phyloP scores from a whole-genome alignment of 2,329 filamentous ascomycete species.

The Neofusicoccum sp. region DNA sequence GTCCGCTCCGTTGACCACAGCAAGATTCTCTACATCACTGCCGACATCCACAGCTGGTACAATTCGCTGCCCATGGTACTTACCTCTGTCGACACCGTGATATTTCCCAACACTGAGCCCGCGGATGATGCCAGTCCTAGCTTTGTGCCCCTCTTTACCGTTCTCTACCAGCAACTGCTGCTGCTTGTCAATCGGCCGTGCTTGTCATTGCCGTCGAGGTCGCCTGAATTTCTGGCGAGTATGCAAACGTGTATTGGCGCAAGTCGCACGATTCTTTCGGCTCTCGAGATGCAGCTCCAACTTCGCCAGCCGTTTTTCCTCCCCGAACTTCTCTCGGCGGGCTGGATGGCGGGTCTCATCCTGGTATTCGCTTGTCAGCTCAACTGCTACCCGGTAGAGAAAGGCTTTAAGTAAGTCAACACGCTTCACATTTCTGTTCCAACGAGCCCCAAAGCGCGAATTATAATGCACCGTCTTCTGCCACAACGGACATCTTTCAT shows the following conservation, averaged over 20 bases:
- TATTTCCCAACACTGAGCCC: not conserved
- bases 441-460: too few species aligned
- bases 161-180: slow-evolving; percentile 16
- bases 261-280: slow-evolving; percentile 7
- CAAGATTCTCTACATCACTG: slow-evolving; percentile 15
- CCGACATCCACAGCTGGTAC: slow-evolving; percentile 17
- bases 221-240: slow-evolving; percentile 13
- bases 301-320: slow-evolving; percentile 16
- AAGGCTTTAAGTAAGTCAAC: slow-evolving; percentile 2
- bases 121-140: not conserved
- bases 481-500: not conserved
- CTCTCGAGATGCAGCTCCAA: slow-evolving; percentile 17
- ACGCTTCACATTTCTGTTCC: too few species aligned
- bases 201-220: slow-evolving; percentile 6
- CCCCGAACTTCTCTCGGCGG: slow-evolving; percentile 13
- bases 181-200: slow-evolving; percentile 17
- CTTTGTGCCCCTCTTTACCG: slow-evolving; percentile 17
- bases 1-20: slow-evolving; percentile 17
- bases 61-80: slow-evolving; percentile 13
- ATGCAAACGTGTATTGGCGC: slow-evolving; percentile 14
- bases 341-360: slow-evolving; percentile 18
- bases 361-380: slow-evolving; percentile 15
- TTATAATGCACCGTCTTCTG: not conserved
- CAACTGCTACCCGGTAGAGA: slow-evolving; percentile 3
- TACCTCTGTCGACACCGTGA: not conserved